Base-by-base conservation (phyloP, 768 basidiomycete species). In the Russula sp. region DNA sequence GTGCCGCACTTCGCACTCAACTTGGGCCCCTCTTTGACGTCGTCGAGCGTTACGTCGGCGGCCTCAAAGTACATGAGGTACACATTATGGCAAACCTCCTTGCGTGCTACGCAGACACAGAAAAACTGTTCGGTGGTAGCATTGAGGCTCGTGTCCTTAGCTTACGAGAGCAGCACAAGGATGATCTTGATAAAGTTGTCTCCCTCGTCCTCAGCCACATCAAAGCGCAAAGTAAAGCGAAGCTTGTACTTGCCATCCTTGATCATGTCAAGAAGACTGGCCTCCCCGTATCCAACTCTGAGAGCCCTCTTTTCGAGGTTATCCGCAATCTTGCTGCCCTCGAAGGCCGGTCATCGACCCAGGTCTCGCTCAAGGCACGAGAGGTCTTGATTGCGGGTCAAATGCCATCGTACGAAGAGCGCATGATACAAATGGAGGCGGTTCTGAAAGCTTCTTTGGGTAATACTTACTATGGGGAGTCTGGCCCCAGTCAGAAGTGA, bases 331-430 rank as follows among this genome's bases (percentile, higher is more conserved):
- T 98, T 42, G 91, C 95, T 56, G 82, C 83, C 36, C 81, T 98
- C 39, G 96, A 98, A 75, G 87, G 91, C 51, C 90, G 93, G 70
- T 93, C 93, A 7, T 96, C 95, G n/a, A 90, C 85, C 35, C 79
- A 87, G 58, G 95, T 98, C 39, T 83, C 95, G 3, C 75, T 99
- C 65, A 98, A 96, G 75, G 97, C 97, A 45, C 90, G 97, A 49
- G 97, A 99, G 77, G 97, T 97, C 7, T 81, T 98, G 50, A 98
- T 99, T 69, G 81, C 93, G 36, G 92, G 91, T 50, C 93, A 96
- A 72, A 89, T 99, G 83, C 97, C 97, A 6, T 96, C 94, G 14
- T 96, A 92, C 71, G 94, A 98, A 70, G 97, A 98, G 73, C 88
- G 97, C 60, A 78, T 87, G 45, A 77, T 84, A 32, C 97, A 99